Percentiles rank a stretch among this genome's conserved stretches.
Evolutionary conservation across 495 filamentous ascomycete genomes (phyloP).

Genomic region (Aspergillus leporis): DNA sequence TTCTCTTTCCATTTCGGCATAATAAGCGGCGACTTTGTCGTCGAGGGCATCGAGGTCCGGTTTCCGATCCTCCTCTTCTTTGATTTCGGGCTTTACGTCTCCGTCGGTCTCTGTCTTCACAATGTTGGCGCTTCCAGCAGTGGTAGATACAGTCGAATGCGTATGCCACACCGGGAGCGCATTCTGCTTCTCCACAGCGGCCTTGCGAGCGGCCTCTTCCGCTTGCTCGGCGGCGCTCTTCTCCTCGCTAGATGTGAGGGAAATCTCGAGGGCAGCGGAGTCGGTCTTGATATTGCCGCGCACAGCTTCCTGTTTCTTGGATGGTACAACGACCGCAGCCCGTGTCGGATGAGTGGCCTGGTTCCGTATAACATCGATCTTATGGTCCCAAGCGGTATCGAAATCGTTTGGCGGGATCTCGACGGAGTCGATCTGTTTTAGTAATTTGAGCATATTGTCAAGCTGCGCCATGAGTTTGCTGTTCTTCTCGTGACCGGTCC

Average conservation of each 20-base stretch:
- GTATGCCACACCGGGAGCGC: slow-evolving; percentile 87
- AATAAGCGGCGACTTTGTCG: slow-evolving; percentile 54
- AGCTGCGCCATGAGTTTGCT: slow-evolving; percentile 86
- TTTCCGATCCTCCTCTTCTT: slow-evolving; percentile 58
- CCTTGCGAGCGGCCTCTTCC: slow-evolving; percentile 71
- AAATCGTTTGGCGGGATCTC: slow-evolving; percentile 86
- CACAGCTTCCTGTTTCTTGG: slow-evolving; percentile 62
- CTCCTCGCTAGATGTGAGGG: slow-evolving; percentile 70
- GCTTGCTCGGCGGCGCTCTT: slow-evolving; percentile 73
- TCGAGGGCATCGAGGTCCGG: slow-evolving; percentile 45
- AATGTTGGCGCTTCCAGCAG: slow-evolving; percentile 19
- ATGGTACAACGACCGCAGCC: slow-evolving; percentile 43
- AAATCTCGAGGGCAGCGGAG: slow-evolving; percentile 73
- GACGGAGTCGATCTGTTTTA: slow-evolving; percentile 81
- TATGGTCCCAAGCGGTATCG: slow-evolving; percentile 66
- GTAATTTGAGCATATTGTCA: slow-evolving; percentile 75
- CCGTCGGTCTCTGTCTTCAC: slow-evolving; percentile 40
- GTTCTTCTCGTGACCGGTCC: slow-evolving; percentile 81
- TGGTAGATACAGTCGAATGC: slow-evolving; percentile 69
- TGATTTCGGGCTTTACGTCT: slow-evolving; percentile 44
- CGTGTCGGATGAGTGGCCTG: slow-evolving; percentile 55
- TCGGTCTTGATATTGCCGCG: slow-evolving; percentile 67
- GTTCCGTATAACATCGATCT: slow-evolving; percentile 50
- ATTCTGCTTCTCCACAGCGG: slow-evolving; percentile 77
- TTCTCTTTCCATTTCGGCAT: slow-evolving; percentile 51